Evolutionary conservation across 345 rosid genomes (phyloP).

Genomic region (Lenwebbia sp.): DNA sequence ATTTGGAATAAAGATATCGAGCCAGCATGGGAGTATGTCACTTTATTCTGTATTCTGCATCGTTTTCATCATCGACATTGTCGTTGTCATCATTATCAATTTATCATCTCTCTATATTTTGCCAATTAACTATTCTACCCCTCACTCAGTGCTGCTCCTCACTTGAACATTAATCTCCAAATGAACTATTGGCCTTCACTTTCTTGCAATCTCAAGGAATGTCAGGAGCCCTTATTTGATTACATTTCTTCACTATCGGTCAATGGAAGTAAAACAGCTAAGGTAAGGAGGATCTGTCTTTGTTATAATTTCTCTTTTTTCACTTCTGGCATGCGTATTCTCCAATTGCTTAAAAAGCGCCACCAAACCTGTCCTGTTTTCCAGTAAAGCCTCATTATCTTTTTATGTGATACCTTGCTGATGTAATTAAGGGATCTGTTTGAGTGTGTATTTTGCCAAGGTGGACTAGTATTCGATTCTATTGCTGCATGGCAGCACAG

Average conservation of each 20-base stretch:
- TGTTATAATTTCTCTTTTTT: not conserved
- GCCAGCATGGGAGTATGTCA: constrained; percentile 89
- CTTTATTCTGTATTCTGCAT: not conserved
- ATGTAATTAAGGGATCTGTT: not conserved
- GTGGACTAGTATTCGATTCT: not conserved
- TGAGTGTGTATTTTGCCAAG: not conserved
- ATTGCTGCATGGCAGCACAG: not conserved
- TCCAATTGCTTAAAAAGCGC: not conserved
- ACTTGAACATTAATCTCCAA: constrained; percentile 86
- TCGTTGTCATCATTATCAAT: not conserved
- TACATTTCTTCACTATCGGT: constrained; percentile 54
- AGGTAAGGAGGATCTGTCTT: constrained; percentile 27
- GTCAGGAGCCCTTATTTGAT: constrained; percentile 84
- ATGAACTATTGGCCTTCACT: constrained; percentile 97
- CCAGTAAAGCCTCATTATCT: not conserved
- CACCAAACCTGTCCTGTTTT: not conserved
- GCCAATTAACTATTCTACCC: not conserved
- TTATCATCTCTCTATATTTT: not conserved
- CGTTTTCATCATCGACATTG: not conserved
- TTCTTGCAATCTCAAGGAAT: constrained; percentile 74
- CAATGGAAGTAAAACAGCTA: constrained; percentile 79
- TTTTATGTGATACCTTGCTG: not conserved
- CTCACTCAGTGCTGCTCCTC: constrained; percentile 69
- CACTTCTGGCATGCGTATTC: not conserved
- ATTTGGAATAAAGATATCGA: constrained; percentile 78